These are phyloP conservation scores for Sugiyamaella novakii DNA, from an alignment of 1,139 yeast species.

Conservation along the genomic window DNA sequence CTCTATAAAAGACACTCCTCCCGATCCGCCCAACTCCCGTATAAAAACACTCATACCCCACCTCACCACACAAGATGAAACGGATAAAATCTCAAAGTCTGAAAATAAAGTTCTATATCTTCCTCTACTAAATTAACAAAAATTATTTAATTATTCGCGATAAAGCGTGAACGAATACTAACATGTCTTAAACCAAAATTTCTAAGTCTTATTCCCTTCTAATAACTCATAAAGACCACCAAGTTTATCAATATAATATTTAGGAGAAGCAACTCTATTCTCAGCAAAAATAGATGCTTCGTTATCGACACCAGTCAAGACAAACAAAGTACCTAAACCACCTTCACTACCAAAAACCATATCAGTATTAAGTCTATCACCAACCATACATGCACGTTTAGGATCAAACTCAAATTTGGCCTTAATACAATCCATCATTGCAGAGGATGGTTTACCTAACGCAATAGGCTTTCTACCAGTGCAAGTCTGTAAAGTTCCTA, in stretches of 20 bases:
- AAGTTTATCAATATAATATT: conserved; percentile 67
- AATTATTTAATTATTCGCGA: too few relatives aligned
- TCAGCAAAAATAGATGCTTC: conserved; percentile 57
- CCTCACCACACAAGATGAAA: too few relatives aligned
- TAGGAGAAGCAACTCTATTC: conserved; percentile 56
- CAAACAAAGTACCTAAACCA: conserved; percentile 79
- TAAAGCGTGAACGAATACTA: too few relatives aligned
- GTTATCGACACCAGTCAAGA: conserved; percentile 86
- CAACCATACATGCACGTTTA: conserved; percentile 80
- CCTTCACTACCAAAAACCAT: conserved; percentile 89
- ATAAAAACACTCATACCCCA: too few relatives aligned
- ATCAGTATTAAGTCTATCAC: conserved; percentile 94
- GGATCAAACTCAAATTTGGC: conserved; percentile 66
- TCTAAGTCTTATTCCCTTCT: neutral
- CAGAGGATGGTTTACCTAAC: conserved; percentile 89
- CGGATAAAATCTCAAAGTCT: too few relatives aligned
- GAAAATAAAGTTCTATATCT: too few relatives aligned
- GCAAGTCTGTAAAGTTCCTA: conserved; percentile 75
- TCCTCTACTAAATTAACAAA: too few relatives aligned
- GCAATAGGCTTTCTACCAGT: conserved; percentile 75
- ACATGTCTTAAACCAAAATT: too few relatives aligned
- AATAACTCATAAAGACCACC: conserved; percentile 59
- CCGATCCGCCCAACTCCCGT: too few relatives aligned
- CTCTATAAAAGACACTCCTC: too few relatives aligned
- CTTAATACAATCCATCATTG: conserved; percentile 88